Conservation (phyloP, 2,329 filamentous ascomycete genomes). For the Stagonosporopsis tanaceti region DNA sequence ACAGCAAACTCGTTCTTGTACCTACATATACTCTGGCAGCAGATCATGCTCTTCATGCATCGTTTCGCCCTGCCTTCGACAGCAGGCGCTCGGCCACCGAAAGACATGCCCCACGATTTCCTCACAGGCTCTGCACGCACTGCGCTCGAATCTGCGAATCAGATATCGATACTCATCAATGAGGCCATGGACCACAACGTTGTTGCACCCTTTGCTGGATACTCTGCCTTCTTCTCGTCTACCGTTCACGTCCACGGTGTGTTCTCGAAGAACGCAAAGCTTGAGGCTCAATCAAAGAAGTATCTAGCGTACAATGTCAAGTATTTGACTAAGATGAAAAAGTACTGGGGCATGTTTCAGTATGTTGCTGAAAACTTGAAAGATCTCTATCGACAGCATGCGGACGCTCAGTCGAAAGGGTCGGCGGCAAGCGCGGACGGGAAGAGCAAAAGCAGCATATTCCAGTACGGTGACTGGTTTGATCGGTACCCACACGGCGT, state of each 20-base stretch:
- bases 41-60: slow-evolving; percentile 89
- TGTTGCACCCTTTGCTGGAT: slow-evolving; percentile 91
- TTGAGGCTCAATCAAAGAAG: slow-evolving; percentile 80
- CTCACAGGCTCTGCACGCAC: slow-evolving; percentile 76
- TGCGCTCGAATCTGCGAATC: slow-evolving; percentile 83
- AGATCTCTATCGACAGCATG: slow-evolving; percentile 83
- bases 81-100: slow-evolving; percentile 68
- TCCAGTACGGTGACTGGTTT: slow-evolving; percentile 98
- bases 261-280: slow-evolving; percentile 80
- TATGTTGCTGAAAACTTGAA: slow-evolving; percentile 94
- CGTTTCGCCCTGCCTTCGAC: slow-evolving; percentile 80
- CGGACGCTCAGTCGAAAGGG: slow-evolving; percentile 79
- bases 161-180: slow-evolving; percentile 83
- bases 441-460: slow-evolving; percentile 64
- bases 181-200: slow-evolving; percentile 82
- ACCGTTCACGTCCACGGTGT: slow-evolving; percentile 94
- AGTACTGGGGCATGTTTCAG: slow-evolving; percentile 98
- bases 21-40: slow-evolving; percentile 87
- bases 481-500: slow-evolving; percentile 93
- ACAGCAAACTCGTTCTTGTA: slow-evolving; percentile 93
- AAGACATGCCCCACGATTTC: slow-evolving; percentile 80
- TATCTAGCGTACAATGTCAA: slow-evolving; percentile 88
- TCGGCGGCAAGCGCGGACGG: slow-evolving; percentile 51
- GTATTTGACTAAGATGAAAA: slow-evolving; percentile 93
- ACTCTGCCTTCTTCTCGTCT: slow-evolving; percentile 91